Conservation (phyloP, 805 yeast genomes). For the Pichia kluyveri region DNA sequence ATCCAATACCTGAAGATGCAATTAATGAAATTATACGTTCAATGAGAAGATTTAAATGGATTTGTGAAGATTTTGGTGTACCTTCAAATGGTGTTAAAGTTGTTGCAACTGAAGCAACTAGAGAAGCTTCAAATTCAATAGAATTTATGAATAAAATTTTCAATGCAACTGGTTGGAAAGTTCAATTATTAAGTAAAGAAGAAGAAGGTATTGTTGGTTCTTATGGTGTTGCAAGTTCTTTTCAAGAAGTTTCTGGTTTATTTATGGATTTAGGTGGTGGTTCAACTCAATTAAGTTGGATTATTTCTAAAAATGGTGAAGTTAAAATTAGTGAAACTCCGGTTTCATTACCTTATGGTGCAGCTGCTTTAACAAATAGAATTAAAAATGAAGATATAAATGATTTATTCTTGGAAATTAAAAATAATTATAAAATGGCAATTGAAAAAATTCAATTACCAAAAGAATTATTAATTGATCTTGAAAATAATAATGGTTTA, state of each 20-base stretch:
- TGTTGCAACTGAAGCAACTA: conserved; percentile 68
- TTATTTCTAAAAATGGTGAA: conserved; percentile 46
- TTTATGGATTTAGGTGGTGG: conserved; percentile 74
- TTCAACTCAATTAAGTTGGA: conserved; percentile 62
- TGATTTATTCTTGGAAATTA: conserved; percentile 44
- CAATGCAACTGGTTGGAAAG: conserved; percentile 59
- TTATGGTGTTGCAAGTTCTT: conserved; percentile 67
- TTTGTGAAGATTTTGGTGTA: conserved; percentile 71
- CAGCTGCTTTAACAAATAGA: conserved; percentile 55
- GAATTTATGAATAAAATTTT: conserved; percentile 48
- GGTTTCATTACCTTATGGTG: conserved; percentile 64
- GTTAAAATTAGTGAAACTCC: conserved; percentile 47
- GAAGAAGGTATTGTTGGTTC: conserved; percentile 64
- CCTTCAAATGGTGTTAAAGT: conserved; percentile 49
- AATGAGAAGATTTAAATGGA: conserved; percentile 56
- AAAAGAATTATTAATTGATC: conserved; percentile 37
- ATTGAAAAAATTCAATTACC: conserved; percentile 46
- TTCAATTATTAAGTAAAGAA: conserved; percentile 47
- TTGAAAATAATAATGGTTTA: conserved; percentile 49
- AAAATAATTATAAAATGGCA: conserved; percentile 40
- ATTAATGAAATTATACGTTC: conserved; percentile 53
- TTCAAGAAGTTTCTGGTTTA: conserved; percentile 55
- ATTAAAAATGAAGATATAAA: conserved; percentile 41
- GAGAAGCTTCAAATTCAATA: conserved; percentile 57
- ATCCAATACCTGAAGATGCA: conserved; percentile 48